Base-by-base conservation (phyloP, 2,329 filamentous ascomycete species). In the Biscogniauxia sp. region DNA sequence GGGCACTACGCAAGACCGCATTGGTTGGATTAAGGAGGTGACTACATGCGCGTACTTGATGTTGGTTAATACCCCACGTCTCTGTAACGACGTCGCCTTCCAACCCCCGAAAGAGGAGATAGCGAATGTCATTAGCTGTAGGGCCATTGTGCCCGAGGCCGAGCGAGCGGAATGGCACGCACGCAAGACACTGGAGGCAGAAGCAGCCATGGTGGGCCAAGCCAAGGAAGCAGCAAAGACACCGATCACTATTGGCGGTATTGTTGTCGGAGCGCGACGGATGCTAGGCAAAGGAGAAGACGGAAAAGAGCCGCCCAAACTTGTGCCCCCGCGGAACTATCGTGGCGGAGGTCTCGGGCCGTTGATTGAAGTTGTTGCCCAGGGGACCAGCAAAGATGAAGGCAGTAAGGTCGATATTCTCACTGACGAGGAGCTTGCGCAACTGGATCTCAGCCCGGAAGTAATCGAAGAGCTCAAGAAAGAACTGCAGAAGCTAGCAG, bases 11-110 rank as follows among this genome's bases (percentile, higher is more conserved):
- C 81, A 79, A 53, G 89, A 96, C 73, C 86, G 89, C 54, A 97
- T 97, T 69, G 89, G 89, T 51, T 93, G 92, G 87, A 96, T 97
- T 76, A 97, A 97, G 75, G 93, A 97, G 74, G 87, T 94, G 1
- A 90, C 89, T 2, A 97, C 92, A 11, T 97, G 93, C 77, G 87
- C 92, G 13, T 97, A 97, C 73, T 82, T 97, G 57, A 97, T 97
- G 93, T 87, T 96, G 32, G 86, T 97, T 64, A 90, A 96, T 73
- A 97, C 93, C 0, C 92, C 93, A 0, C 88, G 92, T 0, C 85
- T 97, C 13, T 97, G 93, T 78, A 86, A 89, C 71, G 93, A 97
- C 67, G 86, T 92, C 9, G 92, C 92, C 9, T 97, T 97, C 74
- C 80, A 90, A 57, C 93, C 93, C 0, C 91, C 92, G 0, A 87